Evolutionary conservation across 345 rosid species (phyloP).

Genomic region (Eucalyptus melliodora): DNA sequence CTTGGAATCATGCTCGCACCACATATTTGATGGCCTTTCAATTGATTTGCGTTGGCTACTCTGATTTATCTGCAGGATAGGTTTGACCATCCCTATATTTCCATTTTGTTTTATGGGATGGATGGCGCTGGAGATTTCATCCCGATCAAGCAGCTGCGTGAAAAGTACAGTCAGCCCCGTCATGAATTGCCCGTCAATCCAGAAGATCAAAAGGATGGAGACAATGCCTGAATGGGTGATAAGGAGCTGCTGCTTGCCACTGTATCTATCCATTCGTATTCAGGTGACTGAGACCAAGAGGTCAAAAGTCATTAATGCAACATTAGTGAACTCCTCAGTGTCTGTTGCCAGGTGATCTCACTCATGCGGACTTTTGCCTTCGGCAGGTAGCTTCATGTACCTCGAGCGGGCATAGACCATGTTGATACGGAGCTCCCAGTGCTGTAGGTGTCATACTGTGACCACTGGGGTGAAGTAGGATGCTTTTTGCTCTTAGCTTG

Average conservation of each 20-base stretch:
- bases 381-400: not conserved
- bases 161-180: constrained; percentile 63
- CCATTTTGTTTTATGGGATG: constrained; percentile 73
- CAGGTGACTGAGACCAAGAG: not conserved
- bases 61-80: constrained; percentile 42
- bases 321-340: not conserved
- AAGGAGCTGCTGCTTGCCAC: not conserved
- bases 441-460: not conserved
- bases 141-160: constrained; percentile 86
- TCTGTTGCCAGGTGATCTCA: not conserved
- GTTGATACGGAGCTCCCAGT: not conserved
- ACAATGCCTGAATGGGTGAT: not conserved
- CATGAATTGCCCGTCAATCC: constrained; percentile 63
- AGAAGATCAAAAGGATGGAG: constrained; percentile 28
- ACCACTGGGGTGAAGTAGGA: not conserved
- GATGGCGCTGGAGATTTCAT: constrained; percentile 89
- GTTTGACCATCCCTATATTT: constrained; percentile 83
- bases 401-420: not conserved
- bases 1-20: not conserved
- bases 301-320: not conserved
- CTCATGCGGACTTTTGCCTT: not conserved
- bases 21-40: not conserved
- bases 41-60: not conserved
- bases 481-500: not conserved
- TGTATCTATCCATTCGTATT: not conserved